Conservation (phyloP, 345 rosid genomes). For the Brassica nigra region DNA sequence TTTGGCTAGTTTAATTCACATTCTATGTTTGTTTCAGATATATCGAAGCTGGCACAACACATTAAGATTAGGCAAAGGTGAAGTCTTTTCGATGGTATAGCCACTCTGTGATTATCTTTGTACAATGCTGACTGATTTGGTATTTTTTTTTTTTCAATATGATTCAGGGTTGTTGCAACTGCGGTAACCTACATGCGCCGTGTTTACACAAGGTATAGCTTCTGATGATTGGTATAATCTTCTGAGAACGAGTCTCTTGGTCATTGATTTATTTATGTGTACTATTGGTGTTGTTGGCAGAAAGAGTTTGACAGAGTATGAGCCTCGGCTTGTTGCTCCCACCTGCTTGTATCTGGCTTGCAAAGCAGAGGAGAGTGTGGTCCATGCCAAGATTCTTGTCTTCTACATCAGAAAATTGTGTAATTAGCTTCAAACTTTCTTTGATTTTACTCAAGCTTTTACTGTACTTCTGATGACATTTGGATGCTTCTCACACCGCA, state of each 20-base stretch:
- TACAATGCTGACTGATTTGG: constrained; percentile 24
- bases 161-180: constrained; percentile 91
- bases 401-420: constrained; percentile 71
- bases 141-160: background rate
- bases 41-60: constrained; percentile 72
- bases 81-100: constrained; percentile 29
- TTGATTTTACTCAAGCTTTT: background rate
- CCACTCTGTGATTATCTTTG: background rate
- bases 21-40: constrained; percentile 52
- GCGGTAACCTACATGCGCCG: constrained; percentile 96
- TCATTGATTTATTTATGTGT: background rate
- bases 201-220: constrained; percentile 73
- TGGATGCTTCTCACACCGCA: constrained; percentile 40
- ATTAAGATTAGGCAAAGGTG: constrained; percentile 97
- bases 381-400: constrained; percentile 76
- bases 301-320: constrained; percentile 86
- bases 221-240: background rate
- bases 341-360: constrained; percentile 96
- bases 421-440: constrained; percentile 39
- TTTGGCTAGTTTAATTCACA: background rate
- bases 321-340: constrained; percentile 94
- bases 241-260: background rate
- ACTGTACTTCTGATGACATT: constrained; percentile 30
- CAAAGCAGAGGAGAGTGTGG: constrained; percentile 97
- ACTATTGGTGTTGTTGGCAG: constrained; percentile 45